These are phyloP conservation scores for Fusarium udum DNA, from an alignment of 2,329 filamentous ascomycete genomes.

Conservation along the genomic window DNA sequence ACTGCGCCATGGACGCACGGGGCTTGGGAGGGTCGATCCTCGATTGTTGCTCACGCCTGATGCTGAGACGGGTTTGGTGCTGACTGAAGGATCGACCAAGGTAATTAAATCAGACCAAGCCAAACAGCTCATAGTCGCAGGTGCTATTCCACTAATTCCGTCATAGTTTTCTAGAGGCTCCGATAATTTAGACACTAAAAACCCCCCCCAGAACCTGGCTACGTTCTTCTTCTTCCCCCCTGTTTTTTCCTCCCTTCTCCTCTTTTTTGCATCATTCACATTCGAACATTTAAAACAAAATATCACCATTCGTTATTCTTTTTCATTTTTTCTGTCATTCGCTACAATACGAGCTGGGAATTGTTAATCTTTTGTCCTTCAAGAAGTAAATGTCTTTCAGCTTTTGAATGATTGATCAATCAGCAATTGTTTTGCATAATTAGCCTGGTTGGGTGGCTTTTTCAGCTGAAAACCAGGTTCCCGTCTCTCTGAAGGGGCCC, in stretches of 20 bases:
- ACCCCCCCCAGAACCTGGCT: background rate
- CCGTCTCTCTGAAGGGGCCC: background rate
- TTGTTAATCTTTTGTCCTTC: background rate
- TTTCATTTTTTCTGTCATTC: conserved; percentile 4
- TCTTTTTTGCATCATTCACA: background rate
- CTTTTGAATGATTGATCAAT: conserved; percentile 9
- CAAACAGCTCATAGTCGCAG: background rate
- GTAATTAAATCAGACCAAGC: conserved; percentile 10
- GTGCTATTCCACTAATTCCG: background rate
- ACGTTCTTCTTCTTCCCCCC: background rate
- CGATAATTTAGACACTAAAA: background rate
- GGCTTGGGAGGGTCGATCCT: conserved; percentile 1
- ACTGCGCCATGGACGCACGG: conserved; percentile 22
- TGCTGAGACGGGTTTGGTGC: conserved; percentile 16
- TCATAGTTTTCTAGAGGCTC: background rate
- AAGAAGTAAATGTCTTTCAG: background rate
- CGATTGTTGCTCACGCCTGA: background rate
- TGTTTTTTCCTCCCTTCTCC: background rate
- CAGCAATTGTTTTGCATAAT: background rate
- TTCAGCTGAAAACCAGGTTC: conserved; percentile 21
- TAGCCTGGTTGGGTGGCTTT: conserved; percentile 20
- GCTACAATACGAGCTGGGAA: conserved; percentile 4
- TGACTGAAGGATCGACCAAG: conserved; percentile 20
- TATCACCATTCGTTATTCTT: background rate
- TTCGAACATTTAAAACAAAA: background rate